phyloP scores from a whole-genome alignment of 805 yeast genomes.

The Lipomyces spencermartinsiae region DNA sequence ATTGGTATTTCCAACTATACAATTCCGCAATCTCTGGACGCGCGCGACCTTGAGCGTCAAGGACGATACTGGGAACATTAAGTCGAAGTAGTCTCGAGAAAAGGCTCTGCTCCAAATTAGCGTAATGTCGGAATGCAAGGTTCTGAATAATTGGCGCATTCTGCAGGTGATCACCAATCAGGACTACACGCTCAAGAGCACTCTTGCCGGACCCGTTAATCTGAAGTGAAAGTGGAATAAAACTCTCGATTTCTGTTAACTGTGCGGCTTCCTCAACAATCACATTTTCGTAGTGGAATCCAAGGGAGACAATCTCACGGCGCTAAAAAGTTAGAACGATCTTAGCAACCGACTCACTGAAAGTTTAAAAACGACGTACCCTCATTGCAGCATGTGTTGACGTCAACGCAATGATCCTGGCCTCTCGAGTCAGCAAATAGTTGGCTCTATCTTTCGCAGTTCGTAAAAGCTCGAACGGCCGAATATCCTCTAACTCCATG shows the following conservation, averaged over 20 bases:
- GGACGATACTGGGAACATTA: slow-evolving; percentile 37
- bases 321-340: slow-evolving; percentile 5
- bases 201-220: slow-evolving; percentile 5
- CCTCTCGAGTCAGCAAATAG: slow-evolving; percentile 42
- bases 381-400: slow-evolving; percentile 37
- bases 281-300: slow-evolving; percentile 44
- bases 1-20: slow-evolving; percentile 40
- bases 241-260: slow-evolving; percentile 46
- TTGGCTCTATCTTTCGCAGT: slow-evolving; percentile 36
- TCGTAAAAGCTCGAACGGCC: slow-evolving; percentile 44
- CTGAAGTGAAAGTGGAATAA: slow-evolving; percentile 43
- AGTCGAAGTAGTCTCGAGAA: slow-evolving; percentile 42
- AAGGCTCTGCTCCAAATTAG: slow-evolving; percentile 41
- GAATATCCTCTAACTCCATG: slow-evolving; percentile 39
- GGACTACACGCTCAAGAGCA: slow-evolving; percentile 42
- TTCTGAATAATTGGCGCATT: slow-evolving; percentile 41
- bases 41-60: slow-evolving; percentile 42
- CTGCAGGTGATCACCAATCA: slow-evolving; percentile 49
- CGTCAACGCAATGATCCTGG: slow-evolving; percentile 46
- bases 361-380: slow-evolving; percentile 12
- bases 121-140: slow-evolving; percentile 25
- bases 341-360: neutral
- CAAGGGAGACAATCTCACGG: slow-evolving; percentile 31
- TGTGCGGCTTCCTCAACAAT: slow-evolving; percentile 48
- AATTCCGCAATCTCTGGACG: slow-evolving; percentile 41